Base-by-base conservation (phyloP, 257 asterid genomes). In the Gynochthodes officinalis region DNA sequence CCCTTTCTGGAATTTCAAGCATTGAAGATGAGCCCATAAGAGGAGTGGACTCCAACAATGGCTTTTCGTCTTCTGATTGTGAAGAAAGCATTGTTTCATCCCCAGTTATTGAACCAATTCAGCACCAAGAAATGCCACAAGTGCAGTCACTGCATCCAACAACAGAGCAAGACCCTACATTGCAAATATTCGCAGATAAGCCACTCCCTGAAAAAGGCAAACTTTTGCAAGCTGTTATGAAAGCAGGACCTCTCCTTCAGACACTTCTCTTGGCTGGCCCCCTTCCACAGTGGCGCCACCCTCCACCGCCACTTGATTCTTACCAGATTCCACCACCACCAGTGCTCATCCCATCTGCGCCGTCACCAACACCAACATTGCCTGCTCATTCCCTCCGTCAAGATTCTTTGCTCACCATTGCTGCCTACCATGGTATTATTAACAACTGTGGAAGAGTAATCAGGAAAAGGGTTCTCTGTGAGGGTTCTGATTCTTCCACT, bases 271-370 rank as follows among this genome's bases (percentile, higher is more conserved):
- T 93, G 57, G 93, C 97, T 52, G 98, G 98, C 4, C 96, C 96
- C 16, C 82, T 93, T 49, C 98, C 98, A 2, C 92, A 84, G 85
- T 93, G 98, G 98, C 90, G 96, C 86, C 96, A 90, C 90, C 98
- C 97, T 25, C 98, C 98, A 23, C 97, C 98, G 32, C 96, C 96
- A 4, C 86, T 93, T 4, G 96, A 90, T 39, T 33, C 88, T 19
- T 80, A 81, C 49, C 93, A 89, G 71, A 90, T 91, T 75, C 98
- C 98, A 11, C 86, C 92, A 0, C 96, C 97, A n/a, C 96, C 98
- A 30, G 82, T 87, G 67, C 75, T 53, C 19, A 58, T 86, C 5
- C 87, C 88, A 15, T 32, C 84, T 37, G 71, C 82, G 16, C 44
- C 79, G 18, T 46, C 76, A 5, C 65, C 75, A 12, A 39, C 71